Percentiles rank a stretch among this genome's conserved stretches.
phyloP scores from a whole-genome alignment of 805 yeast species.

The Cyberlindnera euphorbiiphila region DNA sequence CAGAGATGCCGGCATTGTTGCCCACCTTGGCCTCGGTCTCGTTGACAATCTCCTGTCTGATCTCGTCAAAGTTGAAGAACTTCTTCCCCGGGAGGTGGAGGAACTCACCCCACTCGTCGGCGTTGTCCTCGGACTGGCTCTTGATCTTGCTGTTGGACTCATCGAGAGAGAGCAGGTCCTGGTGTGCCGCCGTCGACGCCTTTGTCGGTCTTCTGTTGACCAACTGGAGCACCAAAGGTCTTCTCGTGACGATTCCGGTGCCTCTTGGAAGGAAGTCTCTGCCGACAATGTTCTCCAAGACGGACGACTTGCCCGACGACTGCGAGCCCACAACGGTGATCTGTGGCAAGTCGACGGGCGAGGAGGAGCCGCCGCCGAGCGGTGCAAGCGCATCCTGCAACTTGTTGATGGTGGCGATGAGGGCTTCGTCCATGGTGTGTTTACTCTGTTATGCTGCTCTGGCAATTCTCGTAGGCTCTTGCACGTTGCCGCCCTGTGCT shows the following conservation, averaged over 20 bases:
- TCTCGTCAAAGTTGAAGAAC: conserved; percentile 83
- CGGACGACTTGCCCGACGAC: conserved; percentile 86
- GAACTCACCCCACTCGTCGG: conserved; percentile 96
- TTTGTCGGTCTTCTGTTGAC: conserved; percentile 58
- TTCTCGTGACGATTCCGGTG: conserved; percentile 87
- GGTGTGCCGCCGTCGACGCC: conserved; percentile 21
- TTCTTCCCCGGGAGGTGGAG: conserved; percentile 86
- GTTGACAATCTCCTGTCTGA: conserved; percentile 83
- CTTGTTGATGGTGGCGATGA: conserved; percentile 74
- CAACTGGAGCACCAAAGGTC: conserved; percentile 81
- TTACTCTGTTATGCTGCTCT: not conserved
- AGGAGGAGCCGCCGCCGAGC: conserved; percentile 71
- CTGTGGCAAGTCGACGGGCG: conserved; percentile 89
- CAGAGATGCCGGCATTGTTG: conserved; percentile 81
- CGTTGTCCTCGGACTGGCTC: conserved; percentile 60
- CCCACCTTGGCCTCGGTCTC: conserved; percentile 87
- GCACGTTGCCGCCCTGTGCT: too few relatives aligned
- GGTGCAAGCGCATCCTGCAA: conserved; percentile 87
- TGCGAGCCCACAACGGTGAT: conserved; percentile 95
- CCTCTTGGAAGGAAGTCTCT: conserved; percentile 90
- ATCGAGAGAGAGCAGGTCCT: conserved; percentile 34
- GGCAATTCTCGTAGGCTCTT: too few relatives aligned
- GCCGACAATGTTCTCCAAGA: conserved; percentile 86
- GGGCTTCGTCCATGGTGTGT: conserved; percentile 61
- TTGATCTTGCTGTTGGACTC: conserved; percentile 39